Evolutionary conservation across 345 rosid species (phyloP), one percentile per base, ranked within the genome.

Genomic region (Erysimum cheiranthoides): DNA sequence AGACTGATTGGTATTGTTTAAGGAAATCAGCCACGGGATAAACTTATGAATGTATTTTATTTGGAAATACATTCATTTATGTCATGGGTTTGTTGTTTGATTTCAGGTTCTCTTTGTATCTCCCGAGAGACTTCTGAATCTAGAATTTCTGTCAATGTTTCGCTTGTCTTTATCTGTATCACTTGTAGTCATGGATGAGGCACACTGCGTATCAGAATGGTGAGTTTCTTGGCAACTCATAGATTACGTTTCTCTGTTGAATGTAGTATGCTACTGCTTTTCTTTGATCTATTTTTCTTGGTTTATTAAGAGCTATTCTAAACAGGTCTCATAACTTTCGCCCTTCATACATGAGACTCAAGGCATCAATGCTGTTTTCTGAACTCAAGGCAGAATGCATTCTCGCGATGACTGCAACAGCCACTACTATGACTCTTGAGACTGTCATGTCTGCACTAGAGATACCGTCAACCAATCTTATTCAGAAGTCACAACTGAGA

Each of bases 371-470:
- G 70, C 85, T 95, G 68, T 80, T 74, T 71, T 74, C 86, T 70
- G 85, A 72, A 78, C 86, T 92, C 79, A 85, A 77, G 49, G 84
- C 85, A 71, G 77, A 86, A 69, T 88, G 96, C 82, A 81, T 92
- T 85, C 93, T 95, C 57, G 97, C 97, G 63, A 95, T 92, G 99
- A 95, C 97, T 72, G 99, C 99, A 71, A 92, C 99, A 13, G 97
- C 90, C 68, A 95, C 97, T 28, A 53, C 81, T 61, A 84, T 85
- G 62, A 85, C 97, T 68, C 84, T 95, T 82, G 74, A 82, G 32
- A 84, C 88, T 81, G 86, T 92, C 66, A 90, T 95, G 99, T 86
- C 97, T 77, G 90, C 91, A 50, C 74, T 95, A 47, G 97, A 92
- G 79, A 95, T 95, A 81, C 92, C 96, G 51, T 73, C 88, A 14